Percentiles rank a stretch among this genome's conserved stretches.
Evolutionary conservation across 176 grass and related monocot species (phyloP).

Genomic region (Tuctoria greenei): DNA sequence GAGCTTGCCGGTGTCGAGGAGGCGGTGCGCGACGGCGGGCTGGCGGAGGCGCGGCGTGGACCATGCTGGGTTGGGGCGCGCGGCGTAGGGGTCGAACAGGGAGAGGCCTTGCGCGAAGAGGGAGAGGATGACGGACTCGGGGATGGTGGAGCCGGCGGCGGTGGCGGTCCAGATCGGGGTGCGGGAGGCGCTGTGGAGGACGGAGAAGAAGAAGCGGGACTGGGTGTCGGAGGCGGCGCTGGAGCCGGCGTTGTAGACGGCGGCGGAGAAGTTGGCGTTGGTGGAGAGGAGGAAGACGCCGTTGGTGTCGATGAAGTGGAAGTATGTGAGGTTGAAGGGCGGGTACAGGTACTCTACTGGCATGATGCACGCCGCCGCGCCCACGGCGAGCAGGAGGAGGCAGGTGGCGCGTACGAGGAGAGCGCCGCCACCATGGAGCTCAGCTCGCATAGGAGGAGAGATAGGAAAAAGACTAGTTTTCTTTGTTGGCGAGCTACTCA

Average conservation of each 20-base stretch:
- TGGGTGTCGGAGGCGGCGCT: not conserved
- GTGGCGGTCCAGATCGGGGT: constrained; percentile 69
- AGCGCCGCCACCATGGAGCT: constrained; percentile 18
- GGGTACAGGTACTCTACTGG: constrained; percentile 55
- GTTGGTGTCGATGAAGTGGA: constrained; percentile 54
- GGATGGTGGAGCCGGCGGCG: constrained; percentile 28
- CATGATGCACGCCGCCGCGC: not conserved
- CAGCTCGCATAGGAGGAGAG: not conserved
- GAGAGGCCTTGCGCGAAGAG: constrained; percentile 51
- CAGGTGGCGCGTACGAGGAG: not conserved
- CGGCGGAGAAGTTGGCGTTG: constrained; percentile 49
- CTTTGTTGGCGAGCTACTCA: not conserved
- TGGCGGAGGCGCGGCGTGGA: constrained; percentile 48
- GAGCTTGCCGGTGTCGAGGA: constrained; percentile 71
- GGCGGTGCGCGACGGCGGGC: constrained; percentile 36
- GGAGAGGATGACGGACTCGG: constrained; percentile 44
- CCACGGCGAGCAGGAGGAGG: not conserved
- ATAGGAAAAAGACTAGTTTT: not conserved
- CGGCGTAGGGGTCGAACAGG: constrained; percentile 36
- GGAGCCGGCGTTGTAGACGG: constrained; percentile 47
- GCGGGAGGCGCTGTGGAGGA: constrained; percentile 49
- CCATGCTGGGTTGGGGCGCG: constrained; percentile 22
- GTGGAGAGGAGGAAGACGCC: constrained; percentile 67
- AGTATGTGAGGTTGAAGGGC: constrained; percentile 51
- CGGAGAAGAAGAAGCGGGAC: constrained; percentile 66